Evolutionary conservation across 148 eudicot species (phyloP).

Genomic region (Euryodendron excelsum): DNA sequence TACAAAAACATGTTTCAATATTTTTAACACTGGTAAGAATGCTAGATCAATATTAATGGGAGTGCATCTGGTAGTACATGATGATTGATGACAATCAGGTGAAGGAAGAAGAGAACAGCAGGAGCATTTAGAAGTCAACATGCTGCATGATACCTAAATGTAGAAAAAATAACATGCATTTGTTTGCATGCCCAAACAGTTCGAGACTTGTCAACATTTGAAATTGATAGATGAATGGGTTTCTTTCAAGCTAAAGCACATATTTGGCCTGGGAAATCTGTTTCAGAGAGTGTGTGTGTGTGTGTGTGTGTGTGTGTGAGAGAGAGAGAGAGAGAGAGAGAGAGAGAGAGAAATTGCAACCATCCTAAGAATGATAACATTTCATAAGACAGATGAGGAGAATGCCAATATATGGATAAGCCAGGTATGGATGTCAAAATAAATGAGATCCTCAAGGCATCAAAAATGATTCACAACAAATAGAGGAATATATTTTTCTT

Average conservation of each 20-base stretch:
- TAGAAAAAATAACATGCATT: neutral
- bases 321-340: too few relatives aligned
- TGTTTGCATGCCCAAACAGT: neutral
- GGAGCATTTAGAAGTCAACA: conserved; percentile 3
- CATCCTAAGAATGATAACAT: too few relatives aligned
- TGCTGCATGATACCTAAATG: neutral
- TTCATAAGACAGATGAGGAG: neutral
- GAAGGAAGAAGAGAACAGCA: neutral
- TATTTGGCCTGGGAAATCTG: too few relatives aligned
- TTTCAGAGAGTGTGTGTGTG: too few relatives aligned
- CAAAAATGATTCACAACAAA: too few relatives aligned
- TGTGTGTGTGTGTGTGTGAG: too few relatives aligned
- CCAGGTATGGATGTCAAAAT: too few relatives aligned
- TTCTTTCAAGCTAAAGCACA: neutral
- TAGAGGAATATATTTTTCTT: too few relatives aligned
- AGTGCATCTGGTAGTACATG: neutral
- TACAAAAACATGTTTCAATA: neutral
- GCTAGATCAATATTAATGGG: neutral
- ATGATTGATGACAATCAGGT: neutral
- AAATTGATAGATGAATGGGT: neutral
- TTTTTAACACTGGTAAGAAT: neutral
- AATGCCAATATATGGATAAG: neutral
- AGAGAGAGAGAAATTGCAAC: too few relatives aligned
- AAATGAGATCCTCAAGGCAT: too few relatives aligned
- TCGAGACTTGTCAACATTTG: neutral